Evolutionary conservation across 306 rosid species (phyloP).

Genomic region (Lagenaria siceraria): DNA sequence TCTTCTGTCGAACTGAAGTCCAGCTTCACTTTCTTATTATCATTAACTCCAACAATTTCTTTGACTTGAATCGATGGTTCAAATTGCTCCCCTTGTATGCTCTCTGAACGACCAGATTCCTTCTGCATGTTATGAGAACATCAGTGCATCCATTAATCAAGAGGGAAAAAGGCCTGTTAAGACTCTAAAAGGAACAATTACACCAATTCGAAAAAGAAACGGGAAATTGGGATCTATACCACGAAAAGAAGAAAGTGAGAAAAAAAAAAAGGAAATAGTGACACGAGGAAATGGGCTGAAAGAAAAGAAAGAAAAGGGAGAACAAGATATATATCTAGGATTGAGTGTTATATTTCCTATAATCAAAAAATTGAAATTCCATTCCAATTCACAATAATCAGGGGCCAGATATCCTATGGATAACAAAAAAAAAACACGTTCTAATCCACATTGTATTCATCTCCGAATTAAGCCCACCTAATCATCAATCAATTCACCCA

Average conservation of each 20-base stretch:
- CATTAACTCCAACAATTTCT: conserved; percentile 18
- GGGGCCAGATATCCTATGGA: background rate
- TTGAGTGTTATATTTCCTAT: background rate
- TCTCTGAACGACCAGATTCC: conserved; percentile 24
- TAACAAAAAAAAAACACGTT: background rate
- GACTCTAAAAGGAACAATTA: background rate
- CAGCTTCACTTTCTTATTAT: conserved; percentile 22
- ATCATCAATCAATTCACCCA: conserved; percentile 3
- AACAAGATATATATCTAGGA: background rate
- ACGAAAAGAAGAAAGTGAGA: background rate
- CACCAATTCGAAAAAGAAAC: background rate
- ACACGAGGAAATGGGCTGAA: background rate
- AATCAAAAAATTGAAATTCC: background rate
- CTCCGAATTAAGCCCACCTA: conserved; percentile 1
- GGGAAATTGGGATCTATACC: background rate
- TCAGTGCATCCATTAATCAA: background rate
- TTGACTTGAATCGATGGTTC: conserved; percentile 23
- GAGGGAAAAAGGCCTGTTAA: background rate
- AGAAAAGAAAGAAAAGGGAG: background rate
- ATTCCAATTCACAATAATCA: background rate
- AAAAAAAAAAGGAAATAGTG: background rate
- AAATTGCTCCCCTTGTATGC: conserved; percentile 13
- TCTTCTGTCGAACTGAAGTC: conserved; percentile 24
- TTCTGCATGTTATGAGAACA: conserved; percentile 34
- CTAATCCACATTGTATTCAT: background rate